Percentiles rank a stretch among this genome's conserved stretches.
Conservation (phyloP, 1,139 yeast species). For the Candida freyschussii region DNA sequence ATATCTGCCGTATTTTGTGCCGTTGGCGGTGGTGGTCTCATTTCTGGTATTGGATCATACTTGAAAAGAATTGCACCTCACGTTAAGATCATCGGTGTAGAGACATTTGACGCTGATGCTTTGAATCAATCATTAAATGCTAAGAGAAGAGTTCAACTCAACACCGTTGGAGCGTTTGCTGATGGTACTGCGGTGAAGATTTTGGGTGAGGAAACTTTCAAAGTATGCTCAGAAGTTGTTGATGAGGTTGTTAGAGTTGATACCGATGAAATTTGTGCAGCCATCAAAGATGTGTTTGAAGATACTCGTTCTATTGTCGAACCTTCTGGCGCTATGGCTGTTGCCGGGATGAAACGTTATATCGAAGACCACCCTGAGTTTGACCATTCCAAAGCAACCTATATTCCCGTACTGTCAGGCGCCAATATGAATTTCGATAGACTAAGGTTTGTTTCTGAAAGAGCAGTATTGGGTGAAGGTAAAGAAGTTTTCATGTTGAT, state of each 20-base stretch:
- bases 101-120: conserved; percentile 93
- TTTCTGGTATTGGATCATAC: conserved; percentile 88
- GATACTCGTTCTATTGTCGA: conserved; percentile 93
- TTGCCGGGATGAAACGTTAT: conserved; percentile 90
- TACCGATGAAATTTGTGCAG: conserved; percentile 97
- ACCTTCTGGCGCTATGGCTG: conserved; percentile 95
- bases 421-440: conserved; percentile 99
- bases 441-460: conserved; percentile 91
- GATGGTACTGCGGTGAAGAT: conserved; percentile 98
- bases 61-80: conserved; percentile 96
- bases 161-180: conserved; percentile 93
- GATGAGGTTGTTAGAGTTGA: conserved; percentile 85
- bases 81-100: conserved; percentile 92
- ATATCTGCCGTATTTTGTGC: conserved; percentile 87
- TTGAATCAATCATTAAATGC: conserved; percentile 65
- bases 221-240: conserved; percentile 70
- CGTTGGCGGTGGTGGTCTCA: conserved; percentile 96
- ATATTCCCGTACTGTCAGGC: conserved; percentile 85
- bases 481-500: conserved; percentile 89
- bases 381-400: conserved; percentile 68
- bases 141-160: conserved; percentile 51
- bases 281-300: conserved; percentile 92
- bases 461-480: conserved; percentile 97
- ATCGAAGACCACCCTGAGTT: conserved; percentile 59
- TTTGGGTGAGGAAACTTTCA: conserved; percentile 87